Evolutionary conservation across 179 eudicot species (phyloP).

Genomic region (Patellifolia procumbens): DNA sequence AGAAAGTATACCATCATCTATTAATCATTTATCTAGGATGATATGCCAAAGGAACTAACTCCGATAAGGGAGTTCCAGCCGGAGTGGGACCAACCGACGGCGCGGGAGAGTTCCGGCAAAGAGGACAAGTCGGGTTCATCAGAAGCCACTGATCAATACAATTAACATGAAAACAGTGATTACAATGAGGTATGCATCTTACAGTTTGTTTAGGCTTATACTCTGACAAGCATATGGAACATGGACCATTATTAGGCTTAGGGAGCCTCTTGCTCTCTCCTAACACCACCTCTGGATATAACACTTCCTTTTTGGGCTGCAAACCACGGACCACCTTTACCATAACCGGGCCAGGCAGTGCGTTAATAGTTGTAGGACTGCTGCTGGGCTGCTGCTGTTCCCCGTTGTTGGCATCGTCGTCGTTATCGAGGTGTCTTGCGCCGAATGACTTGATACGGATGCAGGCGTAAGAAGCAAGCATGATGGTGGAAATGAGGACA

Average conservation of each 20-base stretch:
- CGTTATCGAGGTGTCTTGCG: background rate
- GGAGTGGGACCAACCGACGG: constrained; percentile 25
- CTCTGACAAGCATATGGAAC: constrained; percentile 38
- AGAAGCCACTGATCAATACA: constrained; percentile 45
- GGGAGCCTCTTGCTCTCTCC: constrained; percentile 44
- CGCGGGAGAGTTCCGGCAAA: constrained; percentile 42
- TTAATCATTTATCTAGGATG: constrained; percentile 33
- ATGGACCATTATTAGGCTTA: constrained; percentile 40
- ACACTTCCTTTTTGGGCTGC: constrained; percentile 24
- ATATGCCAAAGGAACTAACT: constrained; percentile 36
- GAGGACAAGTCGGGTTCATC: constrained; percentile 38
- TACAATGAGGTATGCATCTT: constrained; percentile 44
- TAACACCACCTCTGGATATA: constrained; percentile 26
- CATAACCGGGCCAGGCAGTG: constrained; percentile 36
- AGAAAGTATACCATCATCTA: background rate
- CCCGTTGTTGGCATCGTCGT: background rate
- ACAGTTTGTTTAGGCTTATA: constrained; percentile 36
- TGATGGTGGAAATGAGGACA: constrained; percentile 40
- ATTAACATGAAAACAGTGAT: constrained; percentile 40
- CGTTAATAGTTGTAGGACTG: too few species aligned
- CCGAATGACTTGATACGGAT: constrained; percentile 30
- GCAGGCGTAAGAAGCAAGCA: constrained; percentile 44
- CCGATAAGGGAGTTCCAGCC: constrained; percentile 29
- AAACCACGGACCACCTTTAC: constrained; percentile 16
- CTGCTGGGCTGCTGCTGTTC: too few species aligned